phyloP scores from a whole-genome alignment of 2,329 filamentous ascomycete species.

The Calonectria hongkongensis region DNA sequence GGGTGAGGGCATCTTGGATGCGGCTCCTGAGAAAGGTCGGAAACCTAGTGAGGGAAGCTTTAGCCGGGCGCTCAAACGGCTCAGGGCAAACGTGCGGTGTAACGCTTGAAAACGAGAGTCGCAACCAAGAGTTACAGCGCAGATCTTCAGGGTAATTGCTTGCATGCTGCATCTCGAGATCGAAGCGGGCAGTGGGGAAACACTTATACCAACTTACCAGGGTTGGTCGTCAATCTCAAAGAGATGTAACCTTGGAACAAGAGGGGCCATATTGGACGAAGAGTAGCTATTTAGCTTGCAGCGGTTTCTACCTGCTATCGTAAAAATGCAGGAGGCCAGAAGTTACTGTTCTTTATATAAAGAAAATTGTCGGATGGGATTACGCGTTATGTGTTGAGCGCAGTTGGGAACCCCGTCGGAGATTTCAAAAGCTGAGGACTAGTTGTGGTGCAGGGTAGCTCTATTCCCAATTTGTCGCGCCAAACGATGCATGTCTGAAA shows the following conservation, averaged over 20 bases:
- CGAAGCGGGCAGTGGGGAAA: constrained; percentile 6
- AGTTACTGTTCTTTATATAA: background rate
- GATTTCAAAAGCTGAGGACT: background rate
- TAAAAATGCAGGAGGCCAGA: background rate
- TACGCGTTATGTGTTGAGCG: background rate
- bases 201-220: constrained; percentile 68
- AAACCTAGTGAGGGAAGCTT: constrained; percentile 69
- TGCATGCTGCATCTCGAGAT: constrained; percentile 13
- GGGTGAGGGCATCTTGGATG: constrained; percentile 79
- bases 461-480: constrained; percentile 11
- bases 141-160: background rate
- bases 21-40: constrained; percentile 78
- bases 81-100: constrained; percentile 1
- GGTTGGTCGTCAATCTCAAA: constrained; percentile 81
- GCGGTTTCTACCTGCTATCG: background rate
- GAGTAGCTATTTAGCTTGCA: background rate
- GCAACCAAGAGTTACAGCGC: background rate
- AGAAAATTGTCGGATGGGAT: background rate
- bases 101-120: constrained; percentile 2
- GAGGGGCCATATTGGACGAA: constrained; percentile 64
- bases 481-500: constrained; percentile 2
- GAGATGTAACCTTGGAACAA: constrained; percentile 76
- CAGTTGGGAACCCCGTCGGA: constrained; percentile 9
- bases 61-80: background rate
- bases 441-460: constrained; percentile 20